These are phyloP conservation scores for Plenodomus lindquistii DNA, from an alignment of 2,329 filamentous ascomycete genomes.

Conservation along the genomic window DNA sequence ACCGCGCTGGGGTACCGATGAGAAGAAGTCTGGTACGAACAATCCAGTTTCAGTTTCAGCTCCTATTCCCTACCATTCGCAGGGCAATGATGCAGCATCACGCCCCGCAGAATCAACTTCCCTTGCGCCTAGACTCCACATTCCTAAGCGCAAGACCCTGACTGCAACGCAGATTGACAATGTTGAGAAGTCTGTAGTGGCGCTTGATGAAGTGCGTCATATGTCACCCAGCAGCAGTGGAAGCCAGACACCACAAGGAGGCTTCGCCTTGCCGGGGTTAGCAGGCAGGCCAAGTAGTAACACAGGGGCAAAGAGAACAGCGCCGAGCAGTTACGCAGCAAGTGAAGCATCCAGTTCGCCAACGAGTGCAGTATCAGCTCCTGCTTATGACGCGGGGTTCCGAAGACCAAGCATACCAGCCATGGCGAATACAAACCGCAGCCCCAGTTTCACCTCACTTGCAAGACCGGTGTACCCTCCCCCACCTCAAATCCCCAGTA, in stretches of 20 bases:
- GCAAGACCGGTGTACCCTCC: constrained; percentile 41
- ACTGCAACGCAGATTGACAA: constrained; percentile 48
- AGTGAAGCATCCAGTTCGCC: constrained; percentile 20
- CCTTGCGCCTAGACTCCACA: constrained; percentile 42
- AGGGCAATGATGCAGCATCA: constrained; percentile 8
- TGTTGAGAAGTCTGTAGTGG: constrained; percentile 31
- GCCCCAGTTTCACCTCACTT: constrained; percentile 42
- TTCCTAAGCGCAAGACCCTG: constrained; percentile 52
- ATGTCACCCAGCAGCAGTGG: constrained; percentile 6
- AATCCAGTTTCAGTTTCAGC: constrained; percentile 28
- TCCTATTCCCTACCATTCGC: constrained; percentile 11
- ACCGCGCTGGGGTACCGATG: constrained; percentile 27
- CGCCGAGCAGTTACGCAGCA: constrained; percentile 7
- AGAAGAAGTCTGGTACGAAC: constrained; percentile 46
- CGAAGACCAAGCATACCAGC: constrained; percentile 39
- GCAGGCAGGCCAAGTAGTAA: constrained; percentile 9
- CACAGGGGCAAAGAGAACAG: constrained; percentile 6
- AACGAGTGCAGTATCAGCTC: constrained; percentile 18
- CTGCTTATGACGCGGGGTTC: constrained; percentile 21
- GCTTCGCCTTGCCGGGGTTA: constrained; percentile 25
- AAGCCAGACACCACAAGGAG: constrained; percentile 13
- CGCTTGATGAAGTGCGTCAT: constrained; percentile 17
- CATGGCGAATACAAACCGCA: constrained; percentile 30
- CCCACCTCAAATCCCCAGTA: constrained; percentile 22
- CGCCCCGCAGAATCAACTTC: constrained; percentile 22